Conservation (phyloP, 2,329 filamentous ascomycete genomes). For the Orbilia oligospora region DNA sequence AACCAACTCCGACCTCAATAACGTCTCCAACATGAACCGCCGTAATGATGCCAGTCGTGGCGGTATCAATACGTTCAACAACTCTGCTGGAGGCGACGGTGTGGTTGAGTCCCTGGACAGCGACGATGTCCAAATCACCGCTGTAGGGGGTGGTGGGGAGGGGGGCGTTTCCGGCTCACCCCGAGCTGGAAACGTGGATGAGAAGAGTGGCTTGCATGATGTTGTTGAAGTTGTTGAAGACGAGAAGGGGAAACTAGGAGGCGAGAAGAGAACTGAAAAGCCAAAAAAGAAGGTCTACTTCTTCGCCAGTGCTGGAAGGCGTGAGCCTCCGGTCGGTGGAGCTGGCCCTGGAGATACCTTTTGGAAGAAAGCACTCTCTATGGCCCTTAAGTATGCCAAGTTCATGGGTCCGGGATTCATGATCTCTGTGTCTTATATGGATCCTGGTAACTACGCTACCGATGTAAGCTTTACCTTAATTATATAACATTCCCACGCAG, state of each 20-base stretch:
- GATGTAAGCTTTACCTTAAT: constrained; percentile 66
- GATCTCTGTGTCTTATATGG: constrained; percentile 74
- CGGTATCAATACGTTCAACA: constrained; percentile 55
- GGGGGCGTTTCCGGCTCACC: constrained; percentile 52
- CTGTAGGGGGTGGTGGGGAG: constrained; percentile 51
- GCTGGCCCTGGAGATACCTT: constrained; percentile 25
- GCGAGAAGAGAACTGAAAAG: constrained; percentile 23
- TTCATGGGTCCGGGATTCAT: constrained; percentile 80
- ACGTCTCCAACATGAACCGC: constrained; percentile 69
- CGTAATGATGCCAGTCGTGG: constrained; percentile 52
- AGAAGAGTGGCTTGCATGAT: constrained; percentile 49
- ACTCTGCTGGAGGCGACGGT: constrained; percentile 47
- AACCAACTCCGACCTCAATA: constrained; percentile 73
- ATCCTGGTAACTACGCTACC: constrained; percentile 79
- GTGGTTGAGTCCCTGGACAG: constrained; percentile 41
- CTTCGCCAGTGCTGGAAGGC: constrained; percentile 48
- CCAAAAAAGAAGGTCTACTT: constrained; percentile 51
- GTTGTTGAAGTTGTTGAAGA: constrained; percentile 31
- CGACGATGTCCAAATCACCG: constrained; percentile 32
- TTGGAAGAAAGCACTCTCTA: constrained; percentile 51
- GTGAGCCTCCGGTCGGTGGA: constrained; percentile 45
- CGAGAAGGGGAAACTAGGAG: constrained; percentile 32
- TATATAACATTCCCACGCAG: not conserved
- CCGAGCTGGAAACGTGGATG: constrained; percentile 49
- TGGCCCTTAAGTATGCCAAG: constrained; percentile 70